phyloP scores from a whole-genome alignment of 2,329 filamentous ascomycete genomes.

The Verticillium tricorpus region DNA sequence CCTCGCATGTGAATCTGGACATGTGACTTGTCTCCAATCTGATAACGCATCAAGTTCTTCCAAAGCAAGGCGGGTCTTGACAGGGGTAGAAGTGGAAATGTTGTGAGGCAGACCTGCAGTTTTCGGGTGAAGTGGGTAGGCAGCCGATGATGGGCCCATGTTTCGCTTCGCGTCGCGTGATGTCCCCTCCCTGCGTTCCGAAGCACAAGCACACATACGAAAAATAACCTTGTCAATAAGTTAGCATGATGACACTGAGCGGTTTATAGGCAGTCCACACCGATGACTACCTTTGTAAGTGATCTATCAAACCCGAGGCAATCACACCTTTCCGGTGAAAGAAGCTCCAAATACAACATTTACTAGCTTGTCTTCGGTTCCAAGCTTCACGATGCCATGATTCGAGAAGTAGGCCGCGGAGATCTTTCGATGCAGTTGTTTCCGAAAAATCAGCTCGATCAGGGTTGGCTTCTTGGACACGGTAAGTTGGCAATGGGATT shows the following conservation, averaged over 20 bases:
- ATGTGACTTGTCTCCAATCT: too few species aligned
- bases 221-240: not conserved
- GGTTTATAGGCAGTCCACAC: not conserved
- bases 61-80: too few species aligned
- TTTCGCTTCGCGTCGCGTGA: not conserved
- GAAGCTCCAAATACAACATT: not conserved
- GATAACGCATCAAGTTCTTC: too few species aligned
- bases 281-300: not conserved
- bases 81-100: not conserved
- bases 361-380: not conserved
- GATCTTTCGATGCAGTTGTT: too few species aligned
- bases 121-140: not conserved
- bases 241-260: not conserved
- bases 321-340: not conserved
- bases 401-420: too few species aligned
- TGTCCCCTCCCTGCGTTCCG: not conserved
- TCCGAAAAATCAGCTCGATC: too few species aligned
- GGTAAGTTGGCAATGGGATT: too few species aligned
- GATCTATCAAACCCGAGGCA: not conserved
- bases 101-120: not conserved
- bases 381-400: not conserved
- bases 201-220: not conserved
- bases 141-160: not conserved
- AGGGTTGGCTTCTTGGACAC: too few species aligned
- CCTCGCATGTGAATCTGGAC: too few species aligned